Base-by-base conservation (phyloP, 2,329 filamentous ascomycete genomes). In the Ceratocystis albifundus region DNA sequence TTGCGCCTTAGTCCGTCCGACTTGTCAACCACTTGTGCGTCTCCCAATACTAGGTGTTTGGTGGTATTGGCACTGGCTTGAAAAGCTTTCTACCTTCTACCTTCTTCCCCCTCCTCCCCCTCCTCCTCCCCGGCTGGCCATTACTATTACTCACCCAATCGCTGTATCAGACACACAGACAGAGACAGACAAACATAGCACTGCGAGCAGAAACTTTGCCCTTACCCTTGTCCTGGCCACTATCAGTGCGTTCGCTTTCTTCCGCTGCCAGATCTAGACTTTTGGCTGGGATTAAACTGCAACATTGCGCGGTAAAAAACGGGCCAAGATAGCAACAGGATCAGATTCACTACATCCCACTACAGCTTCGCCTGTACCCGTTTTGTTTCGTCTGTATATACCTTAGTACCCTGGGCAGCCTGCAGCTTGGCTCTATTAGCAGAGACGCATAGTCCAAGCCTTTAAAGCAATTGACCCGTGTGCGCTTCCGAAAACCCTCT, bases 211-310 rank as follows among this genome's bases (percentile, higher is more conserved):
- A 36, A 15, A 59, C 32, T 59, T 17, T 36, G 28, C n/a, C 28
- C 55, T 20, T 36, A 59, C 55, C 55, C 55, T 59, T 36, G 55
- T 25, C 55, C 55, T 7, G 55, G 55, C 55, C 55, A 59, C n/a
- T n/a, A 59, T 63, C 61, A 63, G 61, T 63, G 61, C 61, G 61
- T 20, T 63, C 61, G 61, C 61, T 48, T 63, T 63, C 61, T 63
- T 41, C 61, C 61, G 61, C 61, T 63, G 44, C 61, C 55, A 59
- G 55, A 59, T 59, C 55, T 15, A 32, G 55, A 32, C 55, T 32
- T 15, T n/a, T 59, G 55, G 55, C 55, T 59, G 55, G 55, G 55
- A 59, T 59, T 59, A 59, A 36, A 59, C 55, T 59, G 55, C 55
- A 59, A 59, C 55, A 59, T 30, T 59, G 55, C 55, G n/a, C 6